Evolutionary conservation across 2,329 filamentous ascomycete genomes (phyloP), one percentile per base, ranked within the genome.

Genomic region (Talaromyces sp.): DNA sequence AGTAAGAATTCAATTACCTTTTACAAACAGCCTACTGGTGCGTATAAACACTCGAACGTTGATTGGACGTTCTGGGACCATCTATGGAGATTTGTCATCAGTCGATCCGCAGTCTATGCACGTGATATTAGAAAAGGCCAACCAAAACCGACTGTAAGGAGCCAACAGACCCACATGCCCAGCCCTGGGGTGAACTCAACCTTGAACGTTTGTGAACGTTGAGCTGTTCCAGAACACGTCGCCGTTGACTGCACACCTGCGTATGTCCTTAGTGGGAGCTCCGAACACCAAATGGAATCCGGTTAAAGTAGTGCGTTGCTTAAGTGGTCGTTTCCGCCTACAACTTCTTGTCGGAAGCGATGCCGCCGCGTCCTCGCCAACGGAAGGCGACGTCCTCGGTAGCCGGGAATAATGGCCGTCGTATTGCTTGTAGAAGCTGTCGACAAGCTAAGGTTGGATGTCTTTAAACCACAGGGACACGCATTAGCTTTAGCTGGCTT

Each of bases 361-460:
- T 60, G 58, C 54, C 49, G 24, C 54, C 49, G 26, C 58, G 58
- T 6, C 10, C 35, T 4, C 46, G 54, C 1, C 46, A 52, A 6
- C 38, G 52, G 54, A 19, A 3, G 38, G 19, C 19, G 17, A 31
- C 19, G 9, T 26, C 46, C 1, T 49, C 57, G 29, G 10, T 43
- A 3, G 19, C 38, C n/a, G 52, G 50, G 8, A 27, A 35, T 4
- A 49, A 53, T 49, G 41, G 55, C 11, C 55, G 59, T 31, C 55
- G 59, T 4, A 38, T 58, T 21, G 59, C 59, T 17, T 61, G 59
- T 41, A 58, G 35, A 53, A 52, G 53, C 35, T 61, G 59, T 54
- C 59, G 59, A 21, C 59, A 61, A 24, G 59, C 59, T 35, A 61
- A 61, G 50, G 59, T 58, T 32, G 13, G 31, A 32, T 35, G 17